Evolutionary conservation across 352 stramenopile species (phyloP), one percentile per base, ranked within the genome.

Genomic region (Elongisporangium undulatum): DNA sequence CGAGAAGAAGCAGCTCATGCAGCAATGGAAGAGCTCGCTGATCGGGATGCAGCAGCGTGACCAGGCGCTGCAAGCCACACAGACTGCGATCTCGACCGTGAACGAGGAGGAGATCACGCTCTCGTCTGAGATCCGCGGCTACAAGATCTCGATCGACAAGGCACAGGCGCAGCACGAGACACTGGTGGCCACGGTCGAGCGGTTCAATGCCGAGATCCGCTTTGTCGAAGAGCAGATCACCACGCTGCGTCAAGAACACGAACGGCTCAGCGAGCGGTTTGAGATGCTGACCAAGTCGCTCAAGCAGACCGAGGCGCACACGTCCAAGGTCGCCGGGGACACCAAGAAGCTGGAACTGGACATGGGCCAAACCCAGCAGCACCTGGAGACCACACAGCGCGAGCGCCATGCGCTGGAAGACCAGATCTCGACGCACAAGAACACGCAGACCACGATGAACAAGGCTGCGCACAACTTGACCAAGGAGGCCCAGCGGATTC

Each of bases 1-100:
- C 54, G 96, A 99, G 72, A 98, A 98, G 73, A 97, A 97, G 67
- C 92, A 98, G 62, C 69, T 98, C 12, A 64, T 98, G 62, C 90
- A 97, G 72, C 90, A 99, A 67, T 98, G 96, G 94, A 97, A 98
- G 64, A 94, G 87, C 63, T 90, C 90, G n/a, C 68, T 98, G 10
- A 87, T 98, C 52, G 93, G 82, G 6, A 83, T 98, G 53, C 76
- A 86, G 56, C 78, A 96, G 53, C 75, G 95, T 23, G 95, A 99
- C 64, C 90, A 98, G 51, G 96, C 96, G 7, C 76, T 98, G 4
- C 75, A 90, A 26, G 91, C 90, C n/a, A 97, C 91, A 9, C 79
- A 85, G 58, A 85, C 75, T 4, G 92, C 90, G 1, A 84, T 98
- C 51, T 86, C 82, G 0, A 84, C 61, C 21, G 72, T 89, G 10